Evolutionary conservation across 1,284 basidiomycete genomes (phyloP).

Genomic region (Apiotrichum gamsii): DNA sequence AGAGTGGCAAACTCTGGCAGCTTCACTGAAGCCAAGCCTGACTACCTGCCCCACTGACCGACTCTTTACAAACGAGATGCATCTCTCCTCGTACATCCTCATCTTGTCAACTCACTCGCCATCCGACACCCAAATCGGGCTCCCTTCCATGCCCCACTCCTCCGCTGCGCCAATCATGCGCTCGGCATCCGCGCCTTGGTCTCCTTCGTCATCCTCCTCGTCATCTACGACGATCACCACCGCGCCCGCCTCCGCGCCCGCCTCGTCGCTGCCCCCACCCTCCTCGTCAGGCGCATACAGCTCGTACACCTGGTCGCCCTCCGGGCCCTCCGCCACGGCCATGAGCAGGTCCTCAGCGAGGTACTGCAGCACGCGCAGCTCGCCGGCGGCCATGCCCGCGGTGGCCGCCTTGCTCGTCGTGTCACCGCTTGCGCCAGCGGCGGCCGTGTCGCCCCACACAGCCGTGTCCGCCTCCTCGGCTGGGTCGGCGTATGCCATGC

Average conservation of each 20-base stretch:
- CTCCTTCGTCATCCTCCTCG: conserved; percentile 4
- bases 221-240: too few relatives aligned
- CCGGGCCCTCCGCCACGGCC: conserved; percentile 65
- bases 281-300: conserved; percentile 48
- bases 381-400: not conserved
- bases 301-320: conserved; percentile 60
- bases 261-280: not conserved
- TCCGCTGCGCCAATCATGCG: not conserved
- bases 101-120: too few relatives aligned
- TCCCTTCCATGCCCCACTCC: too few relatives aligned
- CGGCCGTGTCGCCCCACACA: not conserved
- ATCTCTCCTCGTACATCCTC: too few relatives aligned
- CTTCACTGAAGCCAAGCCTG: too few relatives aligned
- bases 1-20: too few relatives aligned
- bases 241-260: not conserved
- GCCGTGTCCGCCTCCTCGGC: conserved; percentile 38
- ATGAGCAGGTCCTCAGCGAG: conserved; percentile 64
- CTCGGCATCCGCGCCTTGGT: conserved; percentile 1
- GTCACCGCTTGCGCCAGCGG: too few relatives aligned
- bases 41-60: too few relatives aligned
- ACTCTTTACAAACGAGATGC: too few relatives aligned
- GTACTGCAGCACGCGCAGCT: conserved; percentile 48
- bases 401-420: not conserved
- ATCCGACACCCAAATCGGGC: too few relatives aligned
- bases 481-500: conserved; percentile 61